Evolutionary conservation across 768 basidiomycete genomes (phyloP), one percentile per base, ranked within the genome.

Genomic region (Amanita phalloides): DNA sequence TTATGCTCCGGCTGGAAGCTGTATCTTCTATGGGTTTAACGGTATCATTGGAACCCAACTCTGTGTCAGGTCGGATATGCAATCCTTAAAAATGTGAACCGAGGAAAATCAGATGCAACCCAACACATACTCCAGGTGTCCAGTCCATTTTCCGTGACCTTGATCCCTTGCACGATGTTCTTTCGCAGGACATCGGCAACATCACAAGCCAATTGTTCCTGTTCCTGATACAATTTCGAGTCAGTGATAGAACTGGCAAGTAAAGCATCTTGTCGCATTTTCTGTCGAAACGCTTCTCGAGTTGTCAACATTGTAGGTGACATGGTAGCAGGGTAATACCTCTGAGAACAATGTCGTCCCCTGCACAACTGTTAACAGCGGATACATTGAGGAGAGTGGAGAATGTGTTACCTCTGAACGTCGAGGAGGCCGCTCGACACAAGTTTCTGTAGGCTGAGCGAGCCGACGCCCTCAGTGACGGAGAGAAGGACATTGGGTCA

Each of bases 91-190:
- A 35, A 35, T 14, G 43, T 23, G 8, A 42, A 45, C 45, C 4
- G 33, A 38, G 10, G 20, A 32, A 20, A 14, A 41, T 17, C 28
- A 17, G 47, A 25, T 38, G 8, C 47, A 30, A 17, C 38, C 5
- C 17, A 14, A 17, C 61, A 58, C 78, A 55, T 62, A 86, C 84
- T 77, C 76, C 81, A 88, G 28, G 75, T 69, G 26, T 77, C 79
- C 30, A 68, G 61, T 11, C 54, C 66, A 25, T 48, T 51, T 8
- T 66, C 61, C 17, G 64, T 60, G 8, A 79, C 70, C 59, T 69
- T 77, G 41, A 69, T 65, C 2, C 82, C 94, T 65, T 97, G 94
- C 0, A 91, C 92, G 41, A 98, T 73, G 63, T 98, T 97, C 64
- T 70, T 79, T 55, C 86, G 73, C 54, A 97, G 62, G 33, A 89